A percentile compares a stretch with the other conserved stretches of the same genome.
Evolutionary conservation across 192 early-diverging fungal species (phyloP).

Genomic region (Rhizophagus clarus): DNA sequence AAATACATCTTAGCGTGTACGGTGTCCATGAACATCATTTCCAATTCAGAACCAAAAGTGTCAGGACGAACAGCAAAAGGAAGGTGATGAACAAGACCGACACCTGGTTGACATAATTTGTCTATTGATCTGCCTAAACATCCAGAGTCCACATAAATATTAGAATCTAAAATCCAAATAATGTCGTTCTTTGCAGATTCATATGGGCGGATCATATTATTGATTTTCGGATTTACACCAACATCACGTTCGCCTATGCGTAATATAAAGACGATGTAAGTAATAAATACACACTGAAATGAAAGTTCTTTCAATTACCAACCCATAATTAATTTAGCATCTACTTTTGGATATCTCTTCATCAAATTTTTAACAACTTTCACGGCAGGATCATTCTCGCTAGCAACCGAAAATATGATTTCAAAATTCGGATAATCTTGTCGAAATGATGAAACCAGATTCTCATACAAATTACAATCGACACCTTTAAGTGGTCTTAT

Average conservation of each 20-base stretch:
- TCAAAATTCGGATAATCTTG: constrained; percentile 89
- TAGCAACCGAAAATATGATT: constrained; percentile 87
- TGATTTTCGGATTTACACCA: constrained; percentile 96
- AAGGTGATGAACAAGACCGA: constrained; percentile 96
- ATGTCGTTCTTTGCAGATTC: constrained; percentile 78
- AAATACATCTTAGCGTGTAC: constrained; percentile 96
- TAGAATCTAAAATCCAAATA: constrained; percentile 95
- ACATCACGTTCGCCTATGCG: constrained; percentile 63
- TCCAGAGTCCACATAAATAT: constrained; percentile 79
- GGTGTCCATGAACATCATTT: constrained; percentile 84
- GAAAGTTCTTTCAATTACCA: constrained; percentile 15
- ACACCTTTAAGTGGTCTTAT: constrained; percentile 93
- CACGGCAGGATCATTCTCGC: constrained; percentile 80
- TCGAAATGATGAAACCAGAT: constrained; percentile 83
- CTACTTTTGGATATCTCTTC: constrained; percentile 69
- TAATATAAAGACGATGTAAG: background rate
- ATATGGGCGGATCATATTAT: constrained; percentile 89
- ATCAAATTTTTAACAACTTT: constrained; percentile 72
- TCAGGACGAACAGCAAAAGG: constrained; percentile 75
- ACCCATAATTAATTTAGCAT: constrained; percentile 81
- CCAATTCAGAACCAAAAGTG: constrained; percentile 80
- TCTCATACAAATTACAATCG: constrained; percentile 80
- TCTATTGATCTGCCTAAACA: constrained; percentile 84
- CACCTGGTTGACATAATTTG: constrained; percentile 63
- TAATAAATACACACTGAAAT: background rate